phyloP scores from a whole-genome alignment of 177 flowering plant species.

The Telopea speciosissima region DNA sequence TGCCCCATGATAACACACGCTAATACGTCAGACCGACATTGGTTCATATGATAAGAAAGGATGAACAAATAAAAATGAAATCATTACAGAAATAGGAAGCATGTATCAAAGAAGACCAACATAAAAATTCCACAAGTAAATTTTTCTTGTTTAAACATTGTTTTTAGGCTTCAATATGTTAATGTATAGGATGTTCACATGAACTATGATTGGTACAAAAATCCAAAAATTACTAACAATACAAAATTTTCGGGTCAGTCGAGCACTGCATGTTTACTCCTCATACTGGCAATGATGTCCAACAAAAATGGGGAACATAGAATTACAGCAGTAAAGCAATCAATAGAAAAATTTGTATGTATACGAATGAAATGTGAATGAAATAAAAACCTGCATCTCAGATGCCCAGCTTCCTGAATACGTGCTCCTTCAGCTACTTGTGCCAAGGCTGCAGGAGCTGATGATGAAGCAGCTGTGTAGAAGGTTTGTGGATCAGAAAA shows the following conservation, averaged over 20 bases:
- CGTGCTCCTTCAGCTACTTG: conserved; percentile 83
- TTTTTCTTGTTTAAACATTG: not conserved
- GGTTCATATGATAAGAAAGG: not conserved
- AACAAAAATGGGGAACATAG: not conserved
- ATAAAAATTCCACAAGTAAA: too few relatives aligned
- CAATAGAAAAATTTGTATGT: not conserved
- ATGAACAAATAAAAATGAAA: too few relatives aligned
- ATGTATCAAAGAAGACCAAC: not conserved
- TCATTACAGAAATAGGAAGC: not conserved
- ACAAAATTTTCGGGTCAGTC: not conserved
- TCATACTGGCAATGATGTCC: not conserved
- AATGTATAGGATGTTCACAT: not conserved
- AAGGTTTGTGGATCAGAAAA: conserved; percentile 76
- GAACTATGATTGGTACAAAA: not conserved
- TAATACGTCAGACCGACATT: not conserved
- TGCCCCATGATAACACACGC: not conserved
- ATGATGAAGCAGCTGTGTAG: conserved; percentile 70
- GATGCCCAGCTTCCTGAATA: conserved; percentile 92
- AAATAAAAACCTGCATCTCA: conserved; percentile 80
- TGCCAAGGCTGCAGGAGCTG: conserved; percentile 64
- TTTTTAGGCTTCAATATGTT: too few relatives aligned
- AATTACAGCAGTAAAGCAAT: not conserved
- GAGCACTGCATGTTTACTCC: not conserved
- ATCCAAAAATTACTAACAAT: not conserved
- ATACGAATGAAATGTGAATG: not conserved